phyloP scores from a whole-genome alignment of 345 rosid genomes.

The Lepidium africanum region DNA sequence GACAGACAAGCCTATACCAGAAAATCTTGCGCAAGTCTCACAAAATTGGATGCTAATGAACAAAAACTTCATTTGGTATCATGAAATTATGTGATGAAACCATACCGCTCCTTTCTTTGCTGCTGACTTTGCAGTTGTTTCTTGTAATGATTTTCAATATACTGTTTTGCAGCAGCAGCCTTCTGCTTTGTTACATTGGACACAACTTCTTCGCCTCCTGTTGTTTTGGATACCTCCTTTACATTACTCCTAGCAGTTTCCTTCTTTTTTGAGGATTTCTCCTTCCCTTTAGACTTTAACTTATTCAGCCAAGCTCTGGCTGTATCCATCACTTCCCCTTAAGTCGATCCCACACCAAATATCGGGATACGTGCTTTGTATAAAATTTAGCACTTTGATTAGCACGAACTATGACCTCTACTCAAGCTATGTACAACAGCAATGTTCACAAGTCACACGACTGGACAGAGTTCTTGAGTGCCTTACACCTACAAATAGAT shows the following conservation, averaged over 20 bases:
- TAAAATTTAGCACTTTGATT: neutral
- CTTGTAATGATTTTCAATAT: conserved; percentile 91
- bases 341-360: neutral
- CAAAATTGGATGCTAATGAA: neutral
- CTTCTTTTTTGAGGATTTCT: conserved; percentile 57
- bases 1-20: neutral
- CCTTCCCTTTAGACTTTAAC: conserved; percentile 63
- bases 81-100: conserved; percentile 18
- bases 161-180: conserved; percentile 96
- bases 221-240: conserved; percentile 53
- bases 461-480: neutral
- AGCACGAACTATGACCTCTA: neutral
- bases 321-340: conserved; percentile 50
- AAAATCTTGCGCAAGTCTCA: neutral
- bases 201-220: conserved; percentile 69
- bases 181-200: conserved; percentile 85
- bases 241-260: conserved; percentile 46
- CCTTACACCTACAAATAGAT: conserved; percentile 8
- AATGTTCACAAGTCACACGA: neutral
- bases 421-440: conserved; percentile 4
- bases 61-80: neutral
- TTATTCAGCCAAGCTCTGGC: conserved; percentile 69
- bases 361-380: neutral
- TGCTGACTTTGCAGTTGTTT: conserved; percentile 80
- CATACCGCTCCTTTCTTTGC: conserved; percentile 89